A percentile compares a stretch with the other conserved stretches of the same genome.
phyloP scores from a whole-genome alignment of 345 rosid species.

The Mangifera indica region DNA sequence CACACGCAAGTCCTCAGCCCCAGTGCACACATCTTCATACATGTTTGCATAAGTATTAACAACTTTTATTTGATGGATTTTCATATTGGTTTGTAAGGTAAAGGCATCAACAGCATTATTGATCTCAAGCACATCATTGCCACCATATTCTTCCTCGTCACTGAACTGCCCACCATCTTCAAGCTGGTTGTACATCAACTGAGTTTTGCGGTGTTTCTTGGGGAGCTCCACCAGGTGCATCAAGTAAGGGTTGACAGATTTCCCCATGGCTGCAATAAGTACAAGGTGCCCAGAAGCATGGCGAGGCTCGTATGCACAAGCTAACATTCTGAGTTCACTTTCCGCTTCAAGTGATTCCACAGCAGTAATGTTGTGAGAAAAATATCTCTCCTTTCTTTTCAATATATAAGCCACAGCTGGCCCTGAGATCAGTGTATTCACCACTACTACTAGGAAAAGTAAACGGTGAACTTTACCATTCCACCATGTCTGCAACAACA shows the following conservation, averaged over 20 bases:
- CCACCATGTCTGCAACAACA: slow-evolving; percentile 43
- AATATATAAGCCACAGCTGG: slow-evolving; percentile 41
- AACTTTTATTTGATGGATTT: slow-evolving; percentile 54
- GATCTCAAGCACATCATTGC: slow-evolving; percentile 71
- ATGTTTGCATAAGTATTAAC: slow-evolving; percentile 52
- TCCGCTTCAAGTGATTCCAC: slow-evolving; percentile 49
- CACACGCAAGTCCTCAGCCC: slow-evolving; percentile 64
- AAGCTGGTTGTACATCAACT: slow-evolving; percentile 60
- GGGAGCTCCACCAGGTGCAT: slow-evolving; percentile 81
- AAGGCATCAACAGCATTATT: slow-evolving; percentile 67
- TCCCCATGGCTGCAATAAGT: slow-evolving; percentile 50
- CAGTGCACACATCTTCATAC: slow-evolving; percentile 69
- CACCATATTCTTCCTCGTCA: slow-evolving; percentile 77
- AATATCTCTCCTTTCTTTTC: slow-evolving; percentile 36
- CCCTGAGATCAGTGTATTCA: slow-evolving; percentile 61
- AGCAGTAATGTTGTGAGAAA: slow-evolving; percentile 40
- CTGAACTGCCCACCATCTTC: slow-evolving; percentile 54
- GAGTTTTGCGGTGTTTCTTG: slow-evolving; percentile 38
- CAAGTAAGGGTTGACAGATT: slow-evolving; percentile 53
- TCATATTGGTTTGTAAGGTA: slow-evolving; percentile 41
- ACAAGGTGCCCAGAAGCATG: slow-evolving; percentile 59
- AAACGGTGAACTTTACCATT: slow-evolving; percentile 43
- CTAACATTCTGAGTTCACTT: slow-evolving; percentile 60
- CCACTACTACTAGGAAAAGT: slow-evolving; percentile 49
- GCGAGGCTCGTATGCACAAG: slow-evolving; percentile 73